phyloP scores from a whole-genome alignment of 768 basidiomycete genomes.

The Macrolepiota fuliginosa region DNA sequence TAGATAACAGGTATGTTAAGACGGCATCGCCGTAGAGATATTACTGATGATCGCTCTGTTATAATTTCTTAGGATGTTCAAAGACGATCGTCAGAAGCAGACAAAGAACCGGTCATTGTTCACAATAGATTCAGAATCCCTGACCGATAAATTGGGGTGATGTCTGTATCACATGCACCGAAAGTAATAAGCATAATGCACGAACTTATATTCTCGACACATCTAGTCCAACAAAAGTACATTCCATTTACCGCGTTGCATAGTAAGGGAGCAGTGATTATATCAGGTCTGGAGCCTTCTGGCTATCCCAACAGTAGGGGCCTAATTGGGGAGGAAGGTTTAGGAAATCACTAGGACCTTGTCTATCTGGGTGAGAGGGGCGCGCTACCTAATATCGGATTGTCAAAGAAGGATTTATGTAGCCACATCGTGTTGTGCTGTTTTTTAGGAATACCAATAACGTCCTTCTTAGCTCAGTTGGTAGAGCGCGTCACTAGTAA shows the following conservation, averaged over 20 bases:
- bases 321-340: no score
- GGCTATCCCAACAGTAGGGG: no score
- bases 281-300: no score
- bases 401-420: no score
- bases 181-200: not conserved
- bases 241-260: no score
- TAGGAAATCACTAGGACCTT: not conserved
- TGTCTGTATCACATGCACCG: not conserved
- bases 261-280: no score
- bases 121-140: conserved; percentile 37
- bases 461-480: conserved; percentile 54
- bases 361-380: no score
- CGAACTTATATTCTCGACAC: not conserved
- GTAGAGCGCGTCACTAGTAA: conserved; percentile 60
- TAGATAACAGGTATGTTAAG: conserved; percentile 73
- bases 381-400: no score
- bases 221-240: no score
- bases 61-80: conserved; percentile 65
- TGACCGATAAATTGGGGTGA: conserved; percentile 48
- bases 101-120: conserved; percentile 50
- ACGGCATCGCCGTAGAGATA: not conserved
- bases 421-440: no score
- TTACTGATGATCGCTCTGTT: conserved; percentile 2
- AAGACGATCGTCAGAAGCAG: conserved; percentile 76
- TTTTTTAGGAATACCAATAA: no score